These are phyloP conservation scores for Coffea eugenioides DNA, from an alignment of 257 asterid genomes.

Conservation along the genomic window DNA sequence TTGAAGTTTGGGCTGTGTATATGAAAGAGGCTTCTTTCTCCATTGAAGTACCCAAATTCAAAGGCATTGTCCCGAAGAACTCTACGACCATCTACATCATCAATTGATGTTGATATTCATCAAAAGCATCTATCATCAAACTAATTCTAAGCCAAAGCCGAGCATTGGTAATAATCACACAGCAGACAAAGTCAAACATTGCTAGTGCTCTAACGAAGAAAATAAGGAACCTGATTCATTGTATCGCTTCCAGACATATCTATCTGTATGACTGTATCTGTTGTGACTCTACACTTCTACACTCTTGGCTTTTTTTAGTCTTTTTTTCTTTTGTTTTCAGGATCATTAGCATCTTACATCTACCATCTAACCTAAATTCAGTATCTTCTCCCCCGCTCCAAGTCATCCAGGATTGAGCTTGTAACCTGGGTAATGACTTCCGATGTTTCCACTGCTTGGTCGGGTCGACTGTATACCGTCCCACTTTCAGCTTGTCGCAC, in stretches of 20 bases:
- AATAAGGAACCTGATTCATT: background rate
- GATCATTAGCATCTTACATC: background rate
- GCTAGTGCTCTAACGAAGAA: background rate
- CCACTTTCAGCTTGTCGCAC: conserved; percentile 45
- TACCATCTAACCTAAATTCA: conserved; percentile 22
- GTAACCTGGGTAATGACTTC: conserved; percentile 23
- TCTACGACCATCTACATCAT: too few relatives aligned
- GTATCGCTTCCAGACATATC: background rate
- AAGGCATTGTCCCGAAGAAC: too few relatives aligned
- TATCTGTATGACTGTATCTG: background rate
- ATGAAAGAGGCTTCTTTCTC: too few relatives aligned
- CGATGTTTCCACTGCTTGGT: conserved; percentile 18
- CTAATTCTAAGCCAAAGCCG: too few relatives aligned
- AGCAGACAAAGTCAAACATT: background rate
- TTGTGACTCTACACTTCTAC: background rate
- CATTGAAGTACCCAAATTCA: too few relatives aligned
- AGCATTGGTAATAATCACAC: too few relatives aligned
- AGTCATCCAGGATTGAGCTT: conserved; percentile 35
- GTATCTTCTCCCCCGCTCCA: conserved; percentile 43
- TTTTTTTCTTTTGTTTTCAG: background rate
- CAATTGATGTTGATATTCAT: too few relatives aligned
- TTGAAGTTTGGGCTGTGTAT: too few relatives aligned
- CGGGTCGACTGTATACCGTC: conserved; percentile 36
- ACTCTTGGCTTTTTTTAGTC: background rate
- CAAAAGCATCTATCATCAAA: too few relatives aligned